Percentiles rank a stretch among this genome's conserved stretches.
These are phyloP conservation scores for Pythium insidiosum DNA, from an alignment of 352 stramenopile genomes.

Conservation along the genomic window DNA sequence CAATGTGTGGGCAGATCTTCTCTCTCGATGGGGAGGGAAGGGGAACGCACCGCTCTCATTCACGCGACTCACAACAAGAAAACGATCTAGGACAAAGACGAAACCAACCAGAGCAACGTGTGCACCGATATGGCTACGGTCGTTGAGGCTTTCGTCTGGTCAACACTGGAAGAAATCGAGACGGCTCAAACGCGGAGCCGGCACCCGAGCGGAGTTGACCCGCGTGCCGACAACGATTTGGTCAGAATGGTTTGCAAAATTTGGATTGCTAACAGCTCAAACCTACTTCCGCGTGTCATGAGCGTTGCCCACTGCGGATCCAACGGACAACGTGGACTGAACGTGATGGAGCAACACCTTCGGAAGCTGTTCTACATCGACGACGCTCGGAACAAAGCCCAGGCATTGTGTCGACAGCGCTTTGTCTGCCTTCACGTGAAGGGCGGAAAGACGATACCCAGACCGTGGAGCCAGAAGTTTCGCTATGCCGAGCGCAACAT, in stretches of 20 bases:
- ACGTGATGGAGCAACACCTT: conserved; percentile 5
- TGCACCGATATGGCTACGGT: background rate
- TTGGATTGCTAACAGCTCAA: conserved; percentile 4
- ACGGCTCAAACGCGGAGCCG: background rate
- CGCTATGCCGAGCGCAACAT: conserved; percentile 9
- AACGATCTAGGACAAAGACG: background rate
- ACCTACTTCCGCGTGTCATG: conserved; percentile 1
- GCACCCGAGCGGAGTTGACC: background rate
- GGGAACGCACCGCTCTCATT: background rate
- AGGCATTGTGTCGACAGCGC: conserved; percentile 1
- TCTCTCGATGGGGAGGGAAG: conserved; percentile 13
- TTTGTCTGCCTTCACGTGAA: too few relatives aligned
- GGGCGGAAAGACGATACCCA: conserved; percentile 9
- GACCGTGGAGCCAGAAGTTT: conserved; percentile 1
- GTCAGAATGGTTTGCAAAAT: background rate
- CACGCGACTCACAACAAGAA: background rate
- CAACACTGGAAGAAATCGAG: conserved; percentile 7
- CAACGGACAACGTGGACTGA: conserved; percentile 9
- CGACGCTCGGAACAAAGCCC: background rate
- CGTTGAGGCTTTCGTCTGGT: conserved; percentile 7
- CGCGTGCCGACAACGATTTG: background rate
- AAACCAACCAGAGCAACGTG: background rate
- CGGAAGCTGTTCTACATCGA: background rate
- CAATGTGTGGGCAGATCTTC: too few relatives aligned
- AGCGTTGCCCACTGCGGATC: conserved; percentile 11